Percentiles rank a stretch among this genome's conserved stretches.
These are phyloP conservation scores for Plantago lanceolata DNA, from an alignment of 305 asterid genomes.

Conservation along the genomic window DNA sequence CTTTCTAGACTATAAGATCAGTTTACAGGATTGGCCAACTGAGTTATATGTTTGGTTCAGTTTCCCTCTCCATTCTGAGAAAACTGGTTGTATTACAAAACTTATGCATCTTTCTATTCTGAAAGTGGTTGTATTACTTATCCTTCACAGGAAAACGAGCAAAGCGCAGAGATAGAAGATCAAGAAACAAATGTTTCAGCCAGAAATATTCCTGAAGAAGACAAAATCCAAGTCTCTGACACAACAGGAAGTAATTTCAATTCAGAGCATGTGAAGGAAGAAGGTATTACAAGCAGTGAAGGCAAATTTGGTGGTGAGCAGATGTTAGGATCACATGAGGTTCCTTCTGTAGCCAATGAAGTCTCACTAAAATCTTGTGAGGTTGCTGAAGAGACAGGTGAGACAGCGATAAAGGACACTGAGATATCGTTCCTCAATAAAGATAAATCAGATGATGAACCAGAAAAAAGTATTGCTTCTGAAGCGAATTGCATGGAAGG, in stretches of 20 bases:
- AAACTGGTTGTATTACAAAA: not conserved
- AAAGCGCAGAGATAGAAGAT: not conserved
- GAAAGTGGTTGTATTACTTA: not conserved
- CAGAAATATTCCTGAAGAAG: not conserved
- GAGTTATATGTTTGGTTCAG: not conserved
- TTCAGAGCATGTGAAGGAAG: not conserved
- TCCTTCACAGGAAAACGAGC: not conserved
- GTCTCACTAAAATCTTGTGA: not conserved
- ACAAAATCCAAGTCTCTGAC: not conserved
- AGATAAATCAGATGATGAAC: slow-evolving; percentile 27
- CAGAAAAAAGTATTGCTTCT: slow-evolving; percentile 18
- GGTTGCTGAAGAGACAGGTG: slow-evolving; percentile 25
- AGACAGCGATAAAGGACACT: slow-evolving; percentile 20
- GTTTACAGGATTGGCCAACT: not conserved
- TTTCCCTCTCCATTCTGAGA: not conserved
- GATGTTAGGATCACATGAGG: not conserved
- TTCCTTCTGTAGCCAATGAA: not conserved
- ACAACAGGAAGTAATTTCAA: not conserved
- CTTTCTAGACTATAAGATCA: not conserved
- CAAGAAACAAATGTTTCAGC: not conserved
- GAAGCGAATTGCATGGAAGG: slow-evolving; percentile 22
- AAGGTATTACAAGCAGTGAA: not conserved
- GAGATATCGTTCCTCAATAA: slow-evolving; percentile 23
- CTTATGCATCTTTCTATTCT: not conserved
- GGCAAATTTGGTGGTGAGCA: not conserved